Base-by-base conservation (phyloP, 2,329 filamentous ascomycete species). In the Lachnellula cervina region DNA sequence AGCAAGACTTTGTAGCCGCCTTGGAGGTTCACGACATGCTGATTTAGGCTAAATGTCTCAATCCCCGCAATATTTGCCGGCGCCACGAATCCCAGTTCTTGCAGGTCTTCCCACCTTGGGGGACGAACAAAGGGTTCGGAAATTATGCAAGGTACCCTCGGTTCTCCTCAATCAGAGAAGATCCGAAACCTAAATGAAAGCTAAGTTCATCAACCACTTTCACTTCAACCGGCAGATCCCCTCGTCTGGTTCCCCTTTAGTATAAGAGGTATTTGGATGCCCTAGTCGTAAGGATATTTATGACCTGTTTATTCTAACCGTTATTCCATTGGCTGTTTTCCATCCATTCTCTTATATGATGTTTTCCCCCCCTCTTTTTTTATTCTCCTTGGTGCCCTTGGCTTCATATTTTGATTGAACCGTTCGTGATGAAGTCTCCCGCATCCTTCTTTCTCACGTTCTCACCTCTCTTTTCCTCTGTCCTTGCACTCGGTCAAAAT, bases 401-500 rank as follows among this genome's bases (percentile, higher is more conserved):
- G 25, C 28, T 35, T 38, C 17, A 13, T 16, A 16, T 25, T 19
- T 16, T 32, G 16, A 13, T 38, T 40, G 42, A 34, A 11, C 6
- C 47, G 34, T 42, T 59, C 51, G 58, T 25, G 34, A 66, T 65
- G 63, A 65, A 51, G 55, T 49, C 32, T 14, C 19, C 34, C 6
- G 11, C 34, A 42, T 57, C 55, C 16, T 45, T 58, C 42, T 32
- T 61, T 43, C 5, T 66, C 13, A 56, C 60, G n/a, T 56, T 69
- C 5, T 51, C 59, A 9, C 48, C 51, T 19, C 40, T 71, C 17
- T 52, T 62, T 7, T 51, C 66, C 13, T 53, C 62, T n/a, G 66
- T 64, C 6, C 47, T 59, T 9, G 76, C 74, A 35, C 71, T 81
- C 51, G 77, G 78, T 46, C 80, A 82, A 62, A 73, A 79, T 43